Evolutionary conservation across 192 early-diverging fungal genomes (phyloP), one percentile per base, ranked within the genome.

Genomic region (Rhizophagus clarus): DNA sequence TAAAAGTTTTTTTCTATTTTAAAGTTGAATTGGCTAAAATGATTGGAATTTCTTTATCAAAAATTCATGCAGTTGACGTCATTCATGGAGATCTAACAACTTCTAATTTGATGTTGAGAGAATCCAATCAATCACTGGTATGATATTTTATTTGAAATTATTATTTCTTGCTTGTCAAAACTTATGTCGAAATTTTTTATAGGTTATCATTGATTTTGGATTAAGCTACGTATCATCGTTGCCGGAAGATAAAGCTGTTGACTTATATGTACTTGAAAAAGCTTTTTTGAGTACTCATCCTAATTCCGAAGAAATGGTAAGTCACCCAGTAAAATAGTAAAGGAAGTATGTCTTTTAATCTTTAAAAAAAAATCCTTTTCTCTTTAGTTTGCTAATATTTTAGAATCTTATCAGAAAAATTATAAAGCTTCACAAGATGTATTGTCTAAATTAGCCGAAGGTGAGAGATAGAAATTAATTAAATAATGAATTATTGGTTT

Each of bases 51-150:
- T 87, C 91, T 5, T 77, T 99, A 51, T 93, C 93, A 14, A 83
- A 84, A 77, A 92, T 98, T 91, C 98, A 99, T 85, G 85, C 82
- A 61, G 81, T 90, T 66, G 94, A 96, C 83, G 90, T 99, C 64
- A 86, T 99, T 61, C 98, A 99, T 78, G 98, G 98, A 1, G 98
- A 99, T 83, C 85, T 99, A 80, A 99, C 98, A 1, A 98, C 97
- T 0, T 97, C 96, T 7, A 99, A 99, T 83, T 88, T 98, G 82
- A 90, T 98, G 81, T 60, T 97, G 42, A 82, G 93, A 34, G 74
- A 81, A 31, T 76, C 81, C 10, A 87, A 81, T 12, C 64, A 81
- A 26, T 86, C 89, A 26, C 73, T 93, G 80, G 91, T 92, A 82
- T 47, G 76, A 60, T 31, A 37, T 47, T 22, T 42, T 74, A 20